Evolutionary conservation across 2,329 filamentous ascomycete species (phyloP), one percentile per base, ranked within the genome.

Genomic region (Phialophora macrospora): DNA sequence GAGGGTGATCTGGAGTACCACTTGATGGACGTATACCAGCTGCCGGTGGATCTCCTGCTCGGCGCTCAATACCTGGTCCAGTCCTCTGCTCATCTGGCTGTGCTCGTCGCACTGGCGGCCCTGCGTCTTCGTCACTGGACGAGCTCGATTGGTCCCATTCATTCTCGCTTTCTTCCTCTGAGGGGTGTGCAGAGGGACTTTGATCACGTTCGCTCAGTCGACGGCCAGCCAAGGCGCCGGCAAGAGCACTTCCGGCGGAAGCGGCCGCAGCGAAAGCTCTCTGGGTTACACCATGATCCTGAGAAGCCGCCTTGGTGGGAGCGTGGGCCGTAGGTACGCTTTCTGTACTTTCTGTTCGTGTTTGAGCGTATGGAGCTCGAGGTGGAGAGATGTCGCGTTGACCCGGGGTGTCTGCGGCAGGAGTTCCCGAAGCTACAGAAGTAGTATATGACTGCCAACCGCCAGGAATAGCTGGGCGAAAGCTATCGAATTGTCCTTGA

Each of bases 381-480:
- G 48, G 56, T 17, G 44, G 32, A 49, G 58, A 24, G 41, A 58
- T 11, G 32, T 41, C 60, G 26, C 60, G 54, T 44, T 38, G 46
- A 12, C 49, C 55, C 34, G 67, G 60, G 12, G 57, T 64, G 14
- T 14, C 49, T 54, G 54, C 34, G 5, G 54, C 66, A n/a, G 61
- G 63, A 24, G 63, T 62, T 17, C n/a, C 57, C 48, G 54, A 38
- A 1, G 49, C 60, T 60, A 66, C 20, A 22, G 62, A 63, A 67
- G 73, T 79, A 2, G 78, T 77, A 65, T 78, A 82, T 34, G 83
- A 85, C 60, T 84, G 79, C 83, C 83, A 85, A 60, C 80, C 81
- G 24, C 83, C 83, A 46, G 83, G 83, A 34, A 85, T 72, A 60
- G 82, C 77, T 14, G 83, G 83, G 61, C 80, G 77, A 70, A 85